These are phyloP conservation scores for Colletotrichum camelliae DNA, from an alignment of 2,329 filamentous ascomycete species.

Conservation along the genomic window DNA sequence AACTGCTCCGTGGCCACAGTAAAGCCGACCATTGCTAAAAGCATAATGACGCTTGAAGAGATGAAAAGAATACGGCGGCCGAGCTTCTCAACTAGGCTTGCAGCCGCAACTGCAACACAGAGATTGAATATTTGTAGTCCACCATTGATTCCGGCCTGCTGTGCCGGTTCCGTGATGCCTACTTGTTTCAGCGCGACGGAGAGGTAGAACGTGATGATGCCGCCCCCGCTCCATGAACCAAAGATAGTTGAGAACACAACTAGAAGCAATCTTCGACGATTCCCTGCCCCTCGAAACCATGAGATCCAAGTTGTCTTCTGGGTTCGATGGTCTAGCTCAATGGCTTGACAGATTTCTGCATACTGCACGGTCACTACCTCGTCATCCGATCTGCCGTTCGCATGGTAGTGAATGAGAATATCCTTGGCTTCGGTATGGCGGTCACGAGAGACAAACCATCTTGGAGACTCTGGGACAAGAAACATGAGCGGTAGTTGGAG, in stretches of 20 bases:
- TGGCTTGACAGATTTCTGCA: background rate
- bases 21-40: slow-evolving; percentile 37
- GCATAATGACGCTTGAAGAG: slow-evolving; percentile 27
- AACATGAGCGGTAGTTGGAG: background rate
- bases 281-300: background rate
- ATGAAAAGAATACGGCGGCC: slow-evolving; percentile 29
- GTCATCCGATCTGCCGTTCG: background rate
- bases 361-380: background rate
- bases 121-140: slow-evolving; percentile 33
- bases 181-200: slow-evolving; percentile 18
- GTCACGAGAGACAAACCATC: background rate
- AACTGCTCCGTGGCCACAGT: slow-evolving; percentile 37
- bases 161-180: slow-evolving; percentile 24
- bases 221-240: slow-evolving; percentile 34
- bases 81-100: slow-evolving; percentile 30
- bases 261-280: background rate
- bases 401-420: background rate
- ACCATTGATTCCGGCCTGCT: slow-evolving; percentile 29
- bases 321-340: background rate
- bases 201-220: slow-evolving; percentile 31
- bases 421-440: background rate
- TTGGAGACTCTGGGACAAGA: background rate
- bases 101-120: slow-evolving; percentile 25
- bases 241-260: background rate
- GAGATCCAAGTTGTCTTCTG: background rate